These are phyloP conservation scores for Cladophialophora carrionii DNA, from an alignment of 2,329 filamentous ascomycete species.

Conservation along the genomic window DNA sequence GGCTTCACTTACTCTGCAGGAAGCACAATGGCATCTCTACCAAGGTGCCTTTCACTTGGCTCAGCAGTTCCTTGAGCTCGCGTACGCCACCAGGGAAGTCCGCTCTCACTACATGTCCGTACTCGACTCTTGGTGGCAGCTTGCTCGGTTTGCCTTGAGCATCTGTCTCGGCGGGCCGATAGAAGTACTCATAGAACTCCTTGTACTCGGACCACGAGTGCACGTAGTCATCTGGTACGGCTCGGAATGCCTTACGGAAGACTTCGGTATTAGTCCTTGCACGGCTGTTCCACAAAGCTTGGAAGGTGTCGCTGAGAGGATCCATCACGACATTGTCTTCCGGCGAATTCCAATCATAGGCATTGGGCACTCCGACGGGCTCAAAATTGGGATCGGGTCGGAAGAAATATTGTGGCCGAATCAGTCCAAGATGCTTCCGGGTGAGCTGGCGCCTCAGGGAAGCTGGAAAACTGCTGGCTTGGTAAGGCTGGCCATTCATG, in stretches of 20 bases:
- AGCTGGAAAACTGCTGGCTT: constrained; percentile 78
- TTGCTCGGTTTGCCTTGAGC: constrained; percentile 50
- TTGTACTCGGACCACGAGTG: constrained; percentile 65
- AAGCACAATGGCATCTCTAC: constrained; percentile 93
- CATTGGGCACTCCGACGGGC: constrained; percentile 60
- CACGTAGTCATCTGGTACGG: constrained; percentile 62
- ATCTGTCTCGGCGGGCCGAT: constrained; percentile 51
- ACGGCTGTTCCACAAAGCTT: constrained; percentile 60
- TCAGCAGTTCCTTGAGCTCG: constrained; percentile 73
- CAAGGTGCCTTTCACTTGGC: constrained; percentile 68
- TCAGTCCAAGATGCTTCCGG: constrained; percentile 85
- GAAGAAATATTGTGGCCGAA: constrained; percentile 72
- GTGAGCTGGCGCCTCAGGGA: constrained; percentile 81
- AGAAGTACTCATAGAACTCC: constrained; percentile 65
- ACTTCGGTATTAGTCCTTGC: constrained; percentile 63
- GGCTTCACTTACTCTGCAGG: constrained; percentile 50
- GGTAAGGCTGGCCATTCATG: constrained; percentile 78
- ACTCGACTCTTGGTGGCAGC: constrained; percentile 67
- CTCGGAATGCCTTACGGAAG: constrained; percentile 65
- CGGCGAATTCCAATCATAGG: constrained; percentile 57
- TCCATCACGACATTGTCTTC: constrained; percentile 59
- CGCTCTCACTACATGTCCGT: constrained; percentile 83
- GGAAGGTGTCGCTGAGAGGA: constrained; percentile 61
- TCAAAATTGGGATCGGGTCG: constrained; percentile 60
- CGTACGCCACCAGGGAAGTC: constrained; percentile 70